A percentile compares a stretch with the other conserved stretches of the same genome.
Conservation (phyloP, 2,329 filamentous ascomycete species). For the Pleurostoma richardsiae region DNA sequence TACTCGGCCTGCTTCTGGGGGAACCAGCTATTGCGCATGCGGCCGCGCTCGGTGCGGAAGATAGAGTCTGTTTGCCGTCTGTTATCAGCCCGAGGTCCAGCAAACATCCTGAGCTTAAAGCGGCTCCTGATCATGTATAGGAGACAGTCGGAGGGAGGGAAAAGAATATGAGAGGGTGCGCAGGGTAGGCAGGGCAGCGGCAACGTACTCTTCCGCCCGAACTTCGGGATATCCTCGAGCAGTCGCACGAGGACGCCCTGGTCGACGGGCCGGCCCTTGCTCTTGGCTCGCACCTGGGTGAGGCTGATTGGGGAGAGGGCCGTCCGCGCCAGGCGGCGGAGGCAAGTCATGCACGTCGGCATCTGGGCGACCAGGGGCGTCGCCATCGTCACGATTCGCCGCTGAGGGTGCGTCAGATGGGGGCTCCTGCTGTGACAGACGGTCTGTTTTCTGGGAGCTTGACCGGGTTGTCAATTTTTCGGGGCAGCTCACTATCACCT, state of each 20-base stretch:
- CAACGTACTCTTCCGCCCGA: slow-evolving; percentile 29
- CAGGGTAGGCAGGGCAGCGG: not conserved
- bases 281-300: slow-evolving; percentile 28
- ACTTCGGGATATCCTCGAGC: slow-evolving; percentile 31
- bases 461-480: too few species aligned
- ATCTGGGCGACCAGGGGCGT: slow-evolving; percentile 12
- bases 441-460: too few species aligned
- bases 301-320: slow-evolving; percentile 13
- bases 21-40: slow-evolving; percentile 30
- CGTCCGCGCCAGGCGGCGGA: slow-evolving; percentile 16
- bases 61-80: slow-evolving; percentile 17
- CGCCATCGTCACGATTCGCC: slow-evolving; percentile 9
- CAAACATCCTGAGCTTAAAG: too few species aligned
- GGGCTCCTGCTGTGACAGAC: too few species aligned
- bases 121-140: not conserved
- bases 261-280: slow-evolving; percentile 26
- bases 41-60: slow-evolving; percentile 24
- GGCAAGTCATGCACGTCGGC: slow-evolving; percentile 17
- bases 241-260: slow-evolving; percentile 38
- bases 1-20: slow-evolving; percentile 26
- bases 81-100: slow-evolving; percentile 1
- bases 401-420: too few species aligned
- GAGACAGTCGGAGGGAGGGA: not conserved
- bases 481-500: too few species aligned
- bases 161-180: not conserved